Percentiles rank a stretch among this genome's conserved stretches.
Evolutionary conservation across 768 basidiomycete genomes (phyloP).

Genomic region (Boletus bicolor): DNA sequence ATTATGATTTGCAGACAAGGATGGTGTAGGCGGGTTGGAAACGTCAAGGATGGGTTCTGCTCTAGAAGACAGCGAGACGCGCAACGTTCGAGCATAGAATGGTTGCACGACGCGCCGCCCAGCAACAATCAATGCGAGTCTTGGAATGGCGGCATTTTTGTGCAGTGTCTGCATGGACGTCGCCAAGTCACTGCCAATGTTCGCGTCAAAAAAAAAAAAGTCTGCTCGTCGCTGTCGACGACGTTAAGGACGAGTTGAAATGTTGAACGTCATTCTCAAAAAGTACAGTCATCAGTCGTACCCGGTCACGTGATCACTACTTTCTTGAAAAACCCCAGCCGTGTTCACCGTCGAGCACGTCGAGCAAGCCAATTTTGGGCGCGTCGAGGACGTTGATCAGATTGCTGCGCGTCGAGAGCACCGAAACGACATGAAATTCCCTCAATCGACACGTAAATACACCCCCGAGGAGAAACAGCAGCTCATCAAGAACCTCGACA

Average conservation of each 20-base stretch:
- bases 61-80: background rate
- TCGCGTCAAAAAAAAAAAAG: too few species aligned
- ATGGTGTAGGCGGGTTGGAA: background rate
- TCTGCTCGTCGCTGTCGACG: too few species aligned
- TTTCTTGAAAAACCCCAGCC: background rate
- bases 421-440: constrained; percentile 18
- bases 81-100: constrained; percentile 9
- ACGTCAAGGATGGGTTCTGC: background rate
- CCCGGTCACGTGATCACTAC: background rate
- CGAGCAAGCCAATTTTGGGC: background rate
- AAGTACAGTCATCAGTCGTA: too few species aligned
- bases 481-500: constrained; percentile 71
- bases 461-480: constrained; percentile 72
- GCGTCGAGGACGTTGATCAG: background rate
- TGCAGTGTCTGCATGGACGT: too few species aligned
- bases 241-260: too few species aligned
- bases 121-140: too few species aligned
- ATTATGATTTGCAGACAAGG: too few species aligned
- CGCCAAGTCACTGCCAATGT: too few species aligned
- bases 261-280: too few species aligned
- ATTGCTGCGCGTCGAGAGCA: background rate
- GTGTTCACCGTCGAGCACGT: background rate
- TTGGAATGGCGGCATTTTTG: too few species aligned
- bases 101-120: background rate
- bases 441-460: constrained; percentile 34